These are phyloP conservation scores for Emmonsiellopsis sp. DNA, from an alignment of 2,329 filamentous ascomycete genomes.

Conservation along the genomic window DNA sequence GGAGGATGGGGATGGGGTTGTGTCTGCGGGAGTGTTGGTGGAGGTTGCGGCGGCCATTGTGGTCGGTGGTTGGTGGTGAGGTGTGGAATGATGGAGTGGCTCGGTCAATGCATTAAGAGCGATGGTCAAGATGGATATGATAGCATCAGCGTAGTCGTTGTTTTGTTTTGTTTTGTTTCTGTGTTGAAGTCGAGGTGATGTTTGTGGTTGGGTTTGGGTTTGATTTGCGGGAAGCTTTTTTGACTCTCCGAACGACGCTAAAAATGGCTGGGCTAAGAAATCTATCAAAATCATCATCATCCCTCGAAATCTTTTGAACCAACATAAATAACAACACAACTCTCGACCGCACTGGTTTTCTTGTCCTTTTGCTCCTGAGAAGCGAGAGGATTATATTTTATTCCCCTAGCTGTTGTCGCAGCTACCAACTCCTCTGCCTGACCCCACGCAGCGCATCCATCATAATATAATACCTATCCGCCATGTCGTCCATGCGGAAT, in stretches of 20 bases:
- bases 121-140: neutral
- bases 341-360: neutral
- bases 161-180: too few species aligned
- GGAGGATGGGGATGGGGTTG: slow-evolving; percentile 13
- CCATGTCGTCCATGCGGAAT: slow-evolving; percentile 52
- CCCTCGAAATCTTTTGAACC: neutral
- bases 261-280: neutral
- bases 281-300: neutral
- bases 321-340: neutral
- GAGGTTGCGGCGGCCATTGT: slow-evolving; percentile 15
- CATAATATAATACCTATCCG: neutral
- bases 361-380: neutral
- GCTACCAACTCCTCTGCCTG: neutral
- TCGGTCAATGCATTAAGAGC: neutral
- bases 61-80: slow-evolving; percentile 1
- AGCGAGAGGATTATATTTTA: neutral
- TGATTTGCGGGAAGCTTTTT: neutral
- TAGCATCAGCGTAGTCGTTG: too few species aligned
- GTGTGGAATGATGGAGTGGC: neutral
- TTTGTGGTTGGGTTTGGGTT: slow-evolving; percentile 1
- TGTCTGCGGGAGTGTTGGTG: slow-evolving; percentile 11
- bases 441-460: neutral
- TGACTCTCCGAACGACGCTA: neutral
- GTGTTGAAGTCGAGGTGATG: neutral
- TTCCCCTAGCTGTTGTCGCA: neutral